Conservation (phyloP, 805 yeast genomes). For the Kodamaea laetipori region DNA sequence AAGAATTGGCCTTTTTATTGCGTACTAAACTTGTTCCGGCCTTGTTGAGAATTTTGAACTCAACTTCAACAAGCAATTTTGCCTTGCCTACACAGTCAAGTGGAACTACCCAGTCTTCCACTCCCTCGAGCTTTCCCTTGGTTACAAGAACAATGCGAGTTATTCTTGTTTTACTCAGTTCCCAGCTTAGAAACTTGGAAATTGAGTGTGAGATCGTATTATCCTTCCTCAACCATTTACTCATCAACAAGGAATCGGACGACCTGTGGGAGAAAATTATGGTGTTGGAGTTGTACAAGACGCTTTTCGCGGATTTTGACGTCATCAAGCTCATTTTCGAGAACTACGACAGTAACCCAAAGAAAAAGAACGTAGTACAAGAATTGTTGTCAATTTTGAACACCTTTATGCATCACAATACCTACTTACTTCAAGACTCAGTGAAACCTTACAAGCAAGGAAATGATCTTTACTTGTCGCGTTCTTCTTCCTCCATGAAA, state of each 20-base stretch:
- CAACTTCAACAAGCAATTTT: slow-evolving; percentile 19
- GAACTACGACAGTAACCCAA: slow-evolving; percentile 58
- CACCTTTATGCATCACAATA: slow-evolving; percentile 24
- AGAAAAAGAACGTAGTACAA: slow-evolving; percentile 59
- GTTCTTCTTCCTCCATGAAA: slow-evolving; percentile 43
- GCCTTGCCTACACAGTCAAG: background rate
- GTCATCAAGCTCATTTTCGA: slow-evolving; percentile 54
- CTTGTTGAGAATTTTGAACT: slow-evolving; percentile 59
- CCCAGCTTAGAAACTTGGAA: slow-evolving; percentile 60
- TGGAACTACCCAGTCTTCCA: background rate
- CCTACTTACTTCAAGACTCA: slow-evolving; percentile 21
- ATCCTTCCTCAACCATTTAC: slow-evolving; percentile 70
- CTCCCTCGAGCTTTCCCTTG: slow-evolving; percentile 53
- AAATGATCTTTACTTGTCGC: slow-evolving; percentile 1
- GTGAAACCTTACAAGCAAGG: slow-evolving; percentile 17
- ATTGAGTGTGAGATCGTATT: slow-evolving; percentile 82
- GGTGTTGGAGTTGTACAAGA: slow-evolving; percentile 70
- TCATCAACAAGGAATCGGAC: slow-evolving; percentile 56
- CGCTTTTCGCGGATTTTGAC: slow-evolving; percentile 57
- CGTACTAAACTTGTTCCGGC: slow-evolving; percentile 75
- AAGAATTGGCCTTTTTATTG: slow-evolving; percentile 66
- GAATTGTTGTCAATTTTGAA: slow-evolving; percentile 48
- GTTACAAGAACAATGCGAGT: slow-evolving; percentile 77
- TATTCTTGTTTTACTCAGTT: slow-evolving; percentile 57
- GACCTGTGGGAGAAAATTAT: slow-evolving; percentile 75